A percentile compares a stretch with the other conserved stretches of the same genome.
Evolutionary conservation across 768 basidiomycete genomes (phyloP).

Genomic region (Lanmaoa rubissima): DNA sequence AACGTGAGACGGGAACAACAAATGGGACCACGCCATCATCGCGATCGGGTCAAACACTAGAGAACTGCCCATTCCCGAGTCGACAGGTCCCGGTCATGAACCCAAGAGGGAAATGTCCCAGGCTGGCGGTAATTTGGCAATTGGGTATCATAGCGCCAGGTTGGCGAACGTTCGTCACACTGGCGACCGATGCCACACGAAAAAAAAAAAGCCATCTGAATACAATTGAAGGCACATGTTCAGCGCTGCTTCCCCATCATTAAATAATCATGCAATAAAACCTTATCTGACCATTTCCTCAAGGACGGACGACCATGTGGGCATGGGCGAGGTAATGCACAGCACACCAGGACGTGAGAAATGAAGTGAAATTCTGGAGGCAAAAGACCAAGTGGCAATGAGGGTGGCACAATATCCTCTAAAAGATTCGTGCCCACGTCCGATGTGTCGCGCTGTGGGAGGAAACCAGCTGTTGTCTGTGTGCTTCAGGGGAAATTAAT

Average conservation of each 20-base stretch:
- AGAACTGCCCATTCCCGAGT: not conserved
- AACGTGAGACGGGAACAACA: not conserved
- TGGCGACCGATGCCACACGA: constrained; percentile 2
- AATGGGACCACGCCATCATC: not conserved
- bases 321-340: constrained; percentile 10
- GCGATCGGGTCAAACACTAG: not conserved
- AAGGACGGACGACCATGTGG: constrained; percentile 12
- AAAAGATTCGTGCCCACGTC: constrained; percentile 7
- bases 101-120: not conserved
- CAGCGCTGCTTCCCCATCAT: constrained; percentile 15
- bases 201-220: constrained; percentile 9
- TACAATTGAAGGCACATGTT: constrained; percentile 14
- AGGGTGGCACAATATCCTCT: not conserved
- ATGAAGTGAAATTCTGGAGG: not conserved
- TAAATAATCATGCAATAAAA: constrained; percentile 18
- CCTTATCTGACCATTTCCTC: constrained; percentile 19
- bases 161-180: constrained; percentile 5
- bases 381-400: not conserved
- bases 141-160: not conserved
- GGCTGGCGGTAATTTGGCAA: constrained; percentile 11
- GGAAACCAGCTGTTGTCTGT: not conserved
- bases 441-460: constrained; percentile 11
- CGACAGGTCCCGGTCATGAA: not conserved
- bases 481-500: not conserved
- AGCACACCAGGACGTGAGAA: constrained; percentile 21